Evolutionary conservation across 2,329 filamentous ascomycete species (phyloP), one percentile per base, ranked within the genome.

Genomic region (Clarireedia monteithiana): DNA sequence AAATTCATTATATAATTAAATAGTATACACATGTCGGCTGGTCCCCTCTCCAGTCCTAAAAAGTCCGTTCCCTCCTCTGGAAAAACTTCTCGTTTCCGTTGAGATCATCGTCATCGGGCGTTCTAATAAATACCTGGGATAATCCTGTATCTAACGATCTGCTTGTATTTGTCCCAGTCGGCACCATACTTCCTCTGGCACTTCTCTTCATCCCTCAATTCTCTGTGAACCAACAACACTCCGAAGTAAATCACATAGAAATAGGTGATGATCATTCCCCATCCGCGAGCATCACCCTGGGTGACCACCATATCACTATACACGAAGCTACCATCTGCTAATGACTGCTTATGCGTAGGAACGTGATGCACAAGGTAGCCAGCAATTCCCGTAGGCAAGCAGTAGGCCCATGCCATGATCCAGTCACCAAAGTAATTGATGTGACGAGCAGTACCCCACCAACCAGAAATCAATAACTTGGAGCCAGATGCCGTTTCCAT

Each of bases 371-470:
- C 84, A 42, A 85, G 75, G 70, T 92, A 96, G 12, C 91, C 91
- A 0, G 91, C 87, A 58, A 95, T 70, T 0, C 89, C 88, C 0
- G 91, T 96, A 1, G 92, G 91, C 45, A 96, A 77, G 62, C 84
- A 89, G 73, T 94, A 96, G 0, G 90, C 84, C 89, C 90, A 96
- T 7, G 86, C 83, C 82, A 95, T 91, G 62, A 94, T 78, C 91
- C 91, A 96, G 74, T 97, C 92, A 52, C 91, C 92, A 1, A 95
- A 74, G 73, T 97, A 96, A 75, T 96, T 97, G 78, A 96, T 92
- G 73, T 97, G 92, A 44, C 92, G 83, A 0, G 91, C 88, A 23
- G 83, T 77, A 45, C 92, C 92, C 92, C 92, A 96, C 92, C 92
- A 97, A 55, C 92, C 92, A 0, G 88, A 86, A 3, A 84, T 84